Percentiles rank a stretch among this genome's conserved stretches.
Evolutionary conservation across 192 early-diverging fungal genomes (phyloP).

Genomic region (Funneliformis geosporum): DNA sequence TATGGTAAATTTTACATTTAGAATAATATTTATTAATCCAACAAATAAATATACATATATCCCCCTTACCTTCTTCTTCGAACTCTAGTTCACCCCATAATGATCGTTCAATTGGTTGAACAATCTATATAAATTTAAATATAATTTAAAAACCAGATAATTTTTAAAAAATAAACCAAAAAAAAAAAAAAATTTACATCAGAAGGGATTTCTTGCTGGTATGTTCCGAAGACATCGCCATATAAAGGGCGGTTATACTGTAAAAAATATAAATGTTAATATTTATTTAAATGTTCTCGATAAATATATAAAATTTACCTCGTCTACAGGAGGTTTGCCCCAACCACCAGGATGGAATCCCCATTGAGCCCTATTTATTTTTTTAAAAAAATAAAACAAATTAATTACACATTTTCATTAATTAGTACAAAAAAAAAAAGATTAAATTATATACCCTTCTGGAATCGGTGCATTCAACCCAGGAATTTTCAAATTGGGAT

Average conservation of each 20-base stretch:
- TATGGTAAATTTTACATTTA: not conserved
- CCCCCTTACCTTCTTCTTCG: slow-evolving; percentile 61
- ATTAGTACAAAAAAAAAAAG: not conserved
- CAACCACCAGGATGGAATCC: slow-evolving; percentile 97
- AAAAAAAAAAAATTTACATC: slow-evolving; percentile 48
- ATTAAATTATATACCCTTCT: slow-evolving; percentile 46
- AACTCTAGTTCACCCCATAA: slow-evolving; percentile 91
- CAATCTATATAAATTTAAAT: slow-evolving; percentile 36
- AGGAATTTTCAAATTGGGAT: slow-evolving; percentile 87
- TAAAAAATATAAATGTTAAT: slow-evolving; percentile 6
- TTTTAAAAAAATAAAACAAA: not conserved
- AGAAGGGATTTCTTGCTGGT: slow-evolving; percentile 51
- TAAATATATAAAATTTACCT: slow-evolving; percentile 36
- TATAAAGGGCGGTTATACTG: slow-evolving; percentile 88
- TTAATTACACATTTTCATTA: not conserved
- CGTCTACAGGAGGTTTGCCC: slow-evolving; percentile 84
- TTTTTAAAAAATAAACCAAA: not conserved
- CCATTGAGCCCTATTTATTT: slow-evolving; percentile 80
- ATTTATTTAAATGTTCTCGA: not conserved
- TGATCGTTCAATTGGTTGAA: slow-evolving; percentile 69
- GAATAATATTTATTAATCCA: not conserved
- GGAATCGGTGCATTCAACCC: slow-evolving; percentile 97
- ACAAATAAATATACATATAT: not conserved
- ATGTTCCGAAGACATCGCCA: slow-evolving; percentile 90
- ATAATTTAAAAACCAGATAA: not conserved